These are phyloP conservation scores for Chimonanthus praecox DNA, from an alignment of 164 flowering plant species.

Conservation along the genomic window DNA sequence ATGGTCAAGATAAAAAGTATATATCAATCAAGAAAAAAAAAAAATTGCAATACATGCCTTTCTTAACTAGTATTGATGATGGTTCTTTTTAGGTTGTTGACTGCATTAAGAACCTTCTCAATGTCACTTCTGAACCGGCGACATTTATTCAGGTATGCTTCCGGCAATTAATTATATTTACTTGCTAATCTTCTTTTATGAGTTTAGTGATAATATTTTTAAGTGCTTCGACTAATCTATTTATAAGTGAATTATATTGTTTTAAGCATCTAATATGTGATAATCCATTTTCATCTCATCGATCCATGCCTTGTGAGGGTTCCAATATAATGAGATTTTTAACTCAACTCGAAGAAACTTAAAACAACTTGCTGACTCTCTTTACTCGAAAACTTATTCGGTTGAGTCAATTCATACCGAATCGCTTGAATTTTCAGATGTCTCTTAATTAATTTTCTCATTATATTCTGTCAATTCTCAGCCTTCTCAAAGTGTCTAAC, in stretches of 20 bases:
- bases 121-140: neutral
- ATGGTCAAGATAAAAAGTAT: no score
- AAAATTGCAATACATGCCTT: no score
- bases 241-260: no score
- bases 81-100: neutral
- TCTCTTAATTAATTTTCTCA: neutral
- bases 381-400: neutral
- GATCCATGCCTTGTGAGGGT: neutral
- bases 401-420: no score
- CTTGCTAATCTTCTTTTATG: no score
- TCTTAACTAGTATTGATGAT: neutral
- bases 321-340: no score
- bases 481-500: neutral
- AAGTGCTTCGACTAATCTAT: neutral
- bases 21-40: no score
- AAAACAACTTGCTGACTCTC: neutral
- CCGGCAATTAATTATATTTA: no score
- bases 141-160: constrained; percentile 3
- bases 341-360: neutral
- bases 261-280: no score
- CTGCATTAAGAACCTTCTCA: neutral
- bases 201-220: neutral
- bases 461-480: neutral
- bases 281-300: neutral
- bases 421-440: neutral